Evolutionary conservation across 139 green algal species (phyloP), one percentile per base, ranked within the genome.

Genomic region (Picochlorum costavermella): DNA sequence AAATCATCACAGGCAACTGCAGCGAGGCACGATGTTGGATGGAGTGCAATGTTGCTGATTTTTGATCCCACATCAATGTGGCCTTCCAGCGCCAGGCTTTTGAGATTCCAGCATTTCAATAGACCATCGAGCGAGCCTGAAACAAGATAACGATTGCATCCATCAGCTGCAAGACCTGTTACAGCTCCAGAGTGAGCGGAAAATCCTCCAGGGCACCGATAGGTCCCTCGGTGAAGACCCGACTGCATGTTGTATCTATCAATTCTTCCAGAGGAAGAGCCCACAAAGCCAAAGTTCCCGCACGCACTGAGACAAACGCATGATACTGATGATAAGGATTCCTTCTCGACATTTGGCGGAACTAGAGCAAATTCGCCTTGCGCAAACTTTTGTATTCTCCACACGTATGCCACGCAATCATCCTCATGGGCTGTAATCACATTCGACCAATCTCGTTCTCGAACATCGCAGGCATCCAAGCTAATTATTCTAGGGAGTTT

Each of bases 211-310:
- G 28, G 3, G 13, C n/a, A 26, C 9, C 14, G 11, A 70, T 88
- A 92, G 0, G 55, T 62, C 25, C 90, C 88, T 16, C 90, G 67
- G 76, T 95, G 86, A 28, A 89, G 48, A 2, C 89, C 89, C 16
- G 75, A 89, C 80, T 98, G 94, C 83, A 99, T 79, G 84, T 98
- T 98, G 81, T 95, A 99, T 3, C 87, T 76, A 78, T 98, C 84
- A 31, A 99, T 45, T 3, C 78, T 81, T 0, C 94, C 94, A 1
- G 23, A 66, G 2, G 64, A 75, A 14, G 48, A 83, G 17, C 92
- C 94, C 20, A 99, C 85, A 17, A 98, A 45, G 1, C 77, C 94
- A 77, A 95, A 99, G 81, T 98, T 98, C 53, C 94, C 94, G 75
- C 94, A 99, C 55, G 64, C 65, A 72, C 74, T 90, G 36, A 95